Evolutionary conservation across 2,329 filamentous ascomycete species (phyloP).

Genomic region (Ilyonectria destructans): DNA sequence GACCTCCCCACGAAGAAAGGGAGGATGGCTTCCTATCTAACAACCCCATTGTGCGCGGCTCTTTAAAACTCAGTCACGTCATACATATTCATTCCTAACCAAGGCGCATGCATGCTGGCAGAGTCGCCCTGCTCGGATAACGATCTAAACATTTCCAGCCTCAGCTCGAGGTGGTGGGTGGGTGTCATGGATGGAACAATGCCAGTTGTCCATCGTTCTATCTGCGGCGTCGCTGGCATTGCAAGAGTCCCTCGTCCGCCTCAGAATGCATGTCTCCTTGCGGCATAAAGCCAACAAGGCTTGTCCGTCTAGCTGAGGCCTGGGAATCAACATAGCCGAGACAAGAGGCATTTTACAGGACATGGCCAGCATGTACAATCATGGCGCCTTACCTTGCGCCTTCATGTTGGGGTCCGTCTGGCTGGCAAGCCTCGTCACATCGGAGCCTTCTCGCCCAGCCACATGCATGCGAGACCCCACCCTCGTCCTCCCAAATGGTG

Average conservation of each 20-base stretch:
- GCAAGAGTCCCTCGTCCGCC: slow-evolving; percentile 32
- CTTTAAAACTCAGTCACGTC: slow-evolving; percentile 13
- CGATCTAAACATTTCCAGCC: slow-evolving; percentile 8
- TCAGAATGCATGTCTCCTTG: slow-evolving; percentile 33
- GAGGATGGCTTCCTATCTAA: neutral
- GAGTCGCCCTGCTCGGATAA: slow-evolving; percentile 19
- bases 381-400: slow-evolving; percentile 17
- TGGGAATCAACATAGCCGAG: slow-evolving; percentile 13
- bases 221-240: slow-evolving; percentile 36
- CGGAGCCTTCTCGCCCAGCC: slow-evolving; percentile 38
- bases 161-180: slow-evolving; percentile 27
- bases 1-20: slow-evolving; percentile 25
- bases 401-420: slow-evolving; percentile 14
- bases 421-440: slow-evolving; percentile 42
- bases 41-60: neutral
- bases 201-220: slow-evolving; percentile 45
- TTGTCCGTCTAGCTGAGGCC: slow-evolving; percentile 23
- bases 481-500: slow-evolving; percentile 35
- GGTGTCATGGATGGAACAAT: slow-evolving; percentile 35
- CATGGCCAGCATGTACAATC: slow-evolving; percentile 22
- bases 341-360: slow-evolving; percentile 6
- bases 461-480: slow-evolving; percentile 35
- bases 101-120: slow-evolving; percentile 13
- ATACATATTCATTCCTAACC: slow-evolving; percentile 15
- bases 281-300: slow-evolving; percentile 35